phyloP scores from a whole-genome alignment of 2,329 filamentous ascomycete species.

The Aspergillus novoparasiticus region DNA sequence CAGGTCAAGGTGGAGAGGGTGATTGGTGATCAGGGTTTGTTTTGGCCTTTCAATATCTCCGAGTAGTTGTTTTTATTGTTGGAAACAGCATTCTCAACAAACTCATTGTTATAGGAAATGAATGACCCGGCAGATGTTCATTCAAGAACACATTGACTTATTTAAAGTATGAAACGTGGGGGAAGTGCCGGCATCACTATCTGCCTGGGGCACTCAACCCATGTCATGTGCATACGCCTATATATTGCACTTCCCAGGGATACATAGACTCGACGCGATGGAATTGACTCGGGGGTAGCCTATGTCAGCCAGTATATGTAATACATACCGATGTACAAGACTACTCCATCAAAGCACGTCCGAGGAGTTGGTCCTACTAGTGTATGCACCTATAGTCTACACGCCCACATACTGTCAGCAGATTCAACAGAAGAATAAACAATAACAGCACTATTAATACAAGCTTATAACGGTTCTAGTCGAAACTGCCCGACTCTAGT shows the following conservation, averaged over 20 bases:
- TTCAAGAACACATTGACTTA: neutral
- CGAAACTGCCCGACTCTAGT: neutral
- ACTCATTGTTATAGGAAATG: neutral
- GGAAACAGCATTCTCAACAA: neutral
- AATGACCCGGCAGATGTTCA: neutral
- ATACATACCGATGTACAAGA: neutral
- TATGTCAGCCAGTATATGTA: neutral
- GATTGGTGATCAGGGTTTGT: neutral
- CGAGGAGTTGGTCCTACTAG: neutral
- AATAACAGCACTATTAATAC: too few relatives aligned
- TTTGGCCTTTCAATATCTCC: neutral
- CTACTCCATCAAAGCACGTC: neutral
- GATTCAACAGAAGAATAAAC: neutral
- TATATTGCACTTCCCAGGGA: neutral
- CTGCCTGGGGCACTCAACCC: neutral
- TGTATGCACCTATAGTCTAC: neutral
- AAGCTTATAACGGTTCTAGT: neutral
- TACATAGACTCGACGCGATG: neutral
- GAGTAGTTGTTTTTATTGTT: neutral
- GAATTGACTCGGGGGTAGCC: neutral
- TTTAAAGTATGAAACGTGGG: neutral
- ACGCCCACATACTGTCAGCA: neutral
- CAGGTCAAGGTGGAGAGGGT: constrained; percentile 6
- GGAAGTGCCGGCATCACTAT: neutral
- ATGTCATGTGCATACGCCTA: neutral